Base-by-base conservation (phyloP, 2,329 filamentous ascomycete genomes). In the Aspergillus flavus region DNA sequence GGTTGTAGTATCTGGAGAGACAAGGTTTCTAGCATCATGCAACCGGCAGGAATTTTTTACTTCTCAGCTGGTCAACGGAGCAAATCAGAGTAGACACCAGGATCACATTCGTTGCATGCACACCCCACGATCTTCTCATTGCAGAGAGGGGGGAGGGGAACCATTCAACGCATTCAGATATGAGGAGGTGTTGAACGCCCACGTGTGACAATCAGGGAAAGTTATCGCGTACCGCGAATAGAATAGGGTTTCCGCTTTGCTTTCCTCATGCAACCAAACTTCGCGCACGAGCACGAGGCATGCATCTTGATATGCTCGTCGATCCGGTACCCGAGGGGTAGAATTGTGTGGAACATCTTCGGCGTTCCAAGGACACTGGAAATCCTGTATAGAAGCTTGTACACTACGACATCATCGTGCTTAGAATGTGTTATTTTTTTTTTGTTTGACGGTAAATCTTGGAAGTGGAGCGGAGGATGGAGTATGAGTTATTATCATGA, bases 201-300 rank as follows among this genome's bases (percentile, higher is more conserved):
- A 68, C 64, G 64, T 66, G 66, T 63, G 32, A 59, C 45, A 28
- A 59, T 61, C 56, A 60, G 23, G 63, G 61, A 59, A 61, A 59
- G 57, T 61, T 66, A 52, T 68, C 64, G 66, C 63, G 53, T 61
- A 62, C 64, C 64, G 63, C 48, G 54, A 61, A 48, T 57, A n/a
- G 28, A 52, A 57, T 48, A 58, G 30, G 62, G 57, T 61, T 62
- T 36, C 50, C 28, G 28, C 56, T 46, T 54, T 57, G 52, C 57
- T 54, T 57, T 55, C 34, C 36, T 46, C 30, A 45, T 46, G 48
- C 39, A 46, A 54, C 32, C 61, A 56, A 55, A 52, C 61, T 57
- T 48, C 39, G 61, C 41, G 63, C 65, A 67, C 65, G 65, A 57
- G 65, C 64, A 57, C 58, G 34, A 61, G 59, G 63, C 12, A 58